Evolutionary conservation across 2,329 filamentous ascomycete genomes (phyloP).

Genomic region (Microsporum ferrugineum): DNA sequence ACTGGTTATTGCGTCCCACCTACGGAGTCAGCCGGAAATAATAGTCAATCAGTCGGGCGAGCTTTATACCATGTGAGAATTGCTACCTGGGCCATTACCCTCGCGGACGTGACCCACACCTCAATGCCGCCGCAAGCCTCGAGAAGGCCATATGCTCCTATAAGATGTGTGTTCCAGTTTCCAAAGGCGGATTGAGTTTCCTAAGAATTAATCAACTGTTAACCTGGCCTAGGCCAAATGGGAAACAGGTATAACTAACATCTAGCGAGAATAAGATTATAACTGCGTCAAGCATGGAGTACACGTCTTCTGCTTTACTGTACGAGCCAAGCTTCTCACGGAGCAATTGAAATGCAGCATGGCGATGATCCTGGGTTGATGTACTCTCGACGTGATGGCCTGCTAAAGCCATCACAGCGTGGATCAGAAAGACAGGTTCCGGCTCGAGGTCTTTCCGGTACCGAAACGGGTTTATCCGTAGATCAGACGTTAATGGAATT

Average conservation of each 20-base stretch:
- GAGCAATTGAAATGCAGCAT: background rate
- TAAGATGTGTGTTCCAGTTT: background rate
- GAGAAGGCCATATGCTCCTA: background rate
- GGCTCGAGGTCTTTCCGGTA: background rate
- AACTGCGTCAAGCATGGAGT: background rate
- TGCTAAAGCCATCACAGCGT: background rate
- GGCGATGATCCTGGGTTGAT: background rate
- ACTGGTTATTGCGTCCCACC: background rate
- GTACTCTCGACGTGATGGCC: background rate
- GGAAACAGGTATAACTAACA: background rate
- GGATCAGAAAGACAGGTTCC: background rate
- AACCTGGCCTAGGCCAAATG: background rate
- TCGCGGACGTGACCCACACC: background rate
- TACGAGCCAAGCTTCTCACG: background rate
- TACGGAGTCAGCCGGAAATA: background rate
- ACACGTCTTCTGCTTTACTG: background rate
- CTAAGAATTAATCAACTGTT: background rate
- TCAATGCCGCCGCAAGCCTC: background rate
- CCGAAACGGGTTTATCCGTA: background rate
- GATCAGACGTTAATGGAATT: background rate
- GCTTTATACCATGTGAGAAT: background rate
- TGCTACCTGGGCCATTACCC: background rate
- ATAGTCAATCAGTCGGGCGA: background rate
- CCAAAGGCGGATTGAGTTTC: background rate
- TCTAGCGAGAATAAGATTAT: background rate